Conservation (phyloP, 495 filamentous ascomycete species). For the Aspergillus indologenus region DNA sequence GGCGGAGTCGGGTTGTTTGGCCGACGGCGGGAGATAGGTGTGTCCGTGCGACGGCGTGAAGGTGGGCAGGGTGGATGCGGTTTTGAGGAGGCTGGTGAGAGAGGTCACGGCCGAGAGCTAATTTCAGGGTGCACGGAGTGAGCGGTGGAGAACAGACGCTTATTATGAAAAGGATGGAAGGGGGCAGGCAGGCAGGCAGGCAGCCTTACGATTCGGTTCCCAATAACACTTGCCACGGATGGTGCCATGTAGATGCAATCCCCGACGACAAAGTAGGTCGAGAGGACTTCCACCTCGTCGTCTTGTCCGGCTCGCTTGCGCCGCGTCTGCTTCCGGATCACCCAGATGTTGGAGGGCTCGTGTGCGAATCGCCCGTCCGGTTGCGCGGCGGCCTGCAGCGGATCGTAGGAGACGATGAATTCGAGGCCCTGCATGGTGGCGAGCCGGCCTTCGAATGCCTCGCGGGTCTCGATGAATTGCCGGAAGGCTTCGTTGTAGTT, state of each 20-base stretch:
- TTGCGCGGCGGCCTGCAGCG: slow-evolving; percentile 58
- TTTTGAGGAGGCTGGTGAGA: slow-evolving; percentile 64
- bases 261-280: slow-evolving; percentile 80
- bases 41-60: slow-evolving; percentile 75
- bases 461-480: slow-evolving; percentile 62
- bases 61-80: slow-evolving; percentile 58
- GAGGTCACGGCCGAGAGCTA: slow-evolving; percentile 60
- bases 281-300: slow-evolving; percentile 67
- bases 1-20: slow-evolving; percentile 35
- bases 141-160: no score
- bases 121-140: slow-evolving; percentile 35
- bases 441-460: slow-evolving; percentile 74
- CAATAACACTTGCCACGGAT: slow-evolving; percentile 70
- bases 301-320: slow-evolving; percentile 55
- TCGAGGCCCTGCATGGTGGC: slow-evolving; percentile 78
- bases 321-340: slow-evolving; percentile 85
- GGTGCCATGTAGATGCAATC: slow-evolving; percentile 91
- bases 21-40: slow-evolving; percentile 59
- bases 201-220: slow-evolving; percentile 64
- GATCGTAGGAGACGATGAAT: slow-evolving; percentile 76
- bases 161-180: no score
- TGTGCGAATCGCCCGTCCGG: slow-evolving; percentile 55
- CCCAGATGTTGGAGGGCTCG: slow-evolving; percentile 71
- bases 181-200: slow-evolving; percentile 19
- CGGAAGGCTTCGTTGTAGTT: slow-evolving; percentile 66